These are phyloP conservation scores for Zopfochytrium polystomum DNA, from an alignment of 371 early-diverging fungal species.

Conservation along the genomic window DNA sequence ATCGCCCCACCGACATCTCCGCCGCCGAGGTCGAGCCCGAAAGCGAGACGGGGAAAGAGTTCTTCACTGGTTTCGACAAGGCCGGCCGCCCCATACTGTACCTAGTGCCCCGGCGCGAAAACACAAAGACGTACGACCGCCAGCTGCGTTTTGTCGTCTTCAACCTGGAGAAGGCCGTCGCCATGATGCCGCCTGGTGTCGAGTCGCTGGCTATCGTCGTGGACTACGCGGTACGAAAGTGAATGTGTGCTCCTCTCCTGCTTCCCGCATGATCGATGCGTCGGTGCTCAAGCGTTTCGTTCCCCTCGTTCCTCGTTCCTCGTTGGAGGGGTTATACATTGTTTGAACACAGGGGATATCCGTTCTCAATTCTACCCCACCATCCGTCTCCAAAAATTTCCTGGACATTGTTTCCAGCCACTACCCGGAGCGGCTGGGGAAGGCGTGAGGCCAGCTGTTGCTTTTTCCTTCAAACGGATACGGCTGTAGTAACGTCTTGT, in stretches of 20 bases:
- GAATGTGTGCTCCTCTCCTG: slow-evolving; percentile 11
- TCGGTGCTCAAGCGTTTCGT: slow-evolving; percentile 60
- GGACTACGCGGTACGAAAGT: too few relatives aligned
- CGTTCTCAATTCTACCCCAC: slow-evolving; percentile 66
- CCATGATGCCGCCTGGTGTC: slow-evolving; percentile 62
- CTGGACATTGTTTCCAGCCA: slow-evolving; percentile 75
- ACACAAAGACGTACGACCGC: slow-evolving; percentile 69
- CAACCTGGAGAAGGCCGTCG: slow-evolving; percentile 46
- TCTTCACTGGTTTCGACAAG: slow-evolving; percentile 53
- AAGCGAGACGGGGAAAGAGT: slow-evolving; percentile 75
- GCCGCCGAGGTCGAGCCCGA: slow-evolving; percentile 70
- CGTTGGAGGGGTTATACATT: too few relatives aligned
- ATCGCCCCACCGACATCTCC: slow-evolving; percentile 68
- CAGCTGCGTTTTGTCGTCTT: slow-evolving; percentile 77
- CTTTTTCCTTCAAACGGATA: neutral
- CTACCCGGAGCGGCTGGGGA: slow-evolving; percentile 68
- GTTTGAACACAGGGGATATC: slow-evolving; percentile 65
- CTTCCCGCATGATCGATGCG: slow-evolving; percentile 8
- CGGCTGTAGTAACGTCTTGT: too few relatives aligned
- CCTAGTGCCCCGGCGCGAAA: slow-evolving; percentile 56
- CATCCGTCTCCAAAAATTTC: slow-evolving; percentile 70
- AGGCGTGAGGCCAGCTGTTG: neutral
- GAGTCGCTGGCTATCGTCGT: slow-evolving; percentile 54
- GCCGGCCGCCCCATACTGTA: slow-evolving; percentile 32
- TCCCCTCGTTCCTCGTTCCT: slow-evolving; percentile 69